Conservation (phyloP, 768 basidiomycete genomes). For the Auricularia cornea region DNA sequence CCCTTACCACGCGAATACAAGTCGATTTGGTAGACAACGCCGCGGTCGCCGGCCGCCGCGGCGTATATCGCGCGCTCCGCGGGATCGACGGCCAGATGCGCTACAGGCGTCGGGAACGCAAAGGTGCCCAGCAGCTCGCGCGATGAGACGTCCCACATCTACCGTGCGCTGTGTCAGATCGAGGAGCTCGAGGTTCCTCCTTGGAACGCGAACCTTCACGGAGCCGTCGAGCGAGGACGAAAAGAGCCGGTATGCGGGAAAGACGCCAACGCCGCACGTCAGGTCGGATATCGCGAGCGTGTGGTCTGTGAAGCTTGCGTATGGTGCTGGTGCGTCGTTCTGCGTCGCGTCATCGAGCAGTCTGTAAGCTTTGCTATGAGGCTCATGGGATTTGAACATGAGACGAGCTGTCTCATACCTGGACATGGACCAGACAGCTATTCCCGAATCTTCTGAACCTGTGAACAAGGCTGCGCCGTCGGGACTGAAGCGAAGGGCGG, state of each 20-base stretch:
- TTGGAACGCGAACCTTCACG: constrained; percentile 56
- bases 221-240: constrained; percentile 84
- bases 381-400: constrained; percentile 63
- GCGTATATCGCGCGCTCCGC: constrained; percentile 87
- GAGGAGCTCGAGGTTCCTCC: too few species aligned
- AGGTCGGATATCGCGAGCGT: constrained; percentile 85
- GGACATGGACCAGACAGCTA: constrained; percentile 83
- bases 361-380: too few species aligned
- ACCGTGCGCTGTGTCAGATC: constrained; percentile 9
- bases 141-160: constrained; percentile 79
- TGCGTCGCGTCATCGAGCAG: constrained; percentile 68
- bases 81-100: constrained; percentile 66
- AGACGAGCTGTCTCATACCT: too few species aligned
- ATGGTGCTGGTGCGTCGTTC: constrained; percentile 66
- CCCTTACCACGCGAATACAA: constrained; percentile 48
- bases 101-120: constrained; percentile 71
- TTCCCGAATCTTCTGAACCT: constrained; percentile 84
- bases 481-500: constrained; percentile 70
- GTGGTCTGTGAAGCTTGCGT: constrained; percentile 79
- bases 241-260: constrained; percentile 67
- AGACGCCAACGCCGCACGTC: constrained; percentile 67
- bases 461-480: constrained; percentile 77
- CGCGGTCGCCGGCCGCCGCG: constrained; percentile 49
- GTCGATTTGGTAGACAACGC: constrained; percentile 72
- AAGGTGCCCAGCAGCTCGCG: constrained; percentile 77